Evolutionary conservation across 1,284 basidiomycete genomes (phyloP).

Genomic region (Leccinum huronense): DNA sequence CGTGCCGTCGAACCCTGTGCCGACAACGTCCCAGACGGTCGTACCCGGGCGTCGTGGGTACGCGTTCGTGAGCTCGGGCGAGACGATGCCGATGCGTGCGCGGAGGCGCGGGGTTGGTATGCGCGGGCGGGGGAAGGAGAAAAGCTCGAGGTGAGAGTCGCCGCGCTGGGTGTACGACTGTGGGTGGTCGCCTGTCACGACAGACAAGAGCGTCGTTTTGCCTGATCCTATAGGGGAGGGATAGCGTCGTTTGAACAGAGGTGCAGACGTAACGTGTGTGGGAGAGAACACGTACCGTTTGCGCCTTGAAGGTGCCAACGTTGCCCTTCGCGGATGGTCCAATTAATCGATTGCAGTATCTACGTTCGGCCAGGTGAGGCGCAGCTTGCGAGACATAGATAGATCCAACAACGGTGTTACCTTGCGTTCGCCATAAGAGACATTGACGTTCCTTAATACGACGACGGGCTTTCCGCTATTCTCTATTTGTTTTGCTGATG

Average conservation of each 20-base stretch:
- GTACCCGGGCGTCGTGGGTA: slow-evolving; percentile 79
- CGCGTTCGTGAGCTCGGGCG: slow-evolving; percentile 88
- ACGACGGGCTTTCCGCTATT: slow-evolving; percentile 28
- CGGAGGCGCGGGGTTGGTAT: slow-evolving; percentile 60
- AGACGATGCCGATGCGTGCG: slow-evolving; percentile 72
- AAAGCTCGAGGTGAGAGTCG: slow-evolving; percentile 64
- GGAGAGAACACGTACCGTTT: slow-evolving; percentile 57
- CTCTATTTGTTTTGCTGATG: neutral
- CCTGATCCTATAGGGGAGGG: slow-evolving; percentile 66
- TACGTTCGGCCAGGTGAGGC: slow-evolving; percentile 27
- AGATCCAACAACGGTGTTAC: slow-evolving; percentile 37
- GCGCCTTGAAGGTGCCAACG: slow-evolving; percentile 86
- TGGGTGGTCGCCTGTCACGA: slow-evolving; percentile 93
- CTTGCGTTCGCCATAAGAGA: slow-evolving; percentile 68
- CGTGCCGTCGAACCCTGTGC: slow-evolving; percentile 82
- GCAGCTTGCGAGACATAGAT: neutral
- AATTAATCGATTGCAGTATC: slow-evolving; percentile 75
- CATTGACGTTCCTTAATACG: slow-evolving; percentile 63
- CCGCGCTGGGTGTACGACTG: slow-evolving; percentile 82
- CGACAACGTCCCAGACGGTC: slow-evolving; percentile 75
- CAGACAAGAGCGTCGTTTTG: slow-evolving; percentile 92
- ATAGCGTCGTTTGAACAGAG: neutral
- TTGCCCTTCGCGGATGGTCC: slow-evolving; percentile 78
- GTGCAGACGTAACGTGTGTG: neutral
- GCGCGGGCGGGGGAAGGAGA: slow-evolving; percentile 63